Conservation (phyloP, 345 rosid species). For the Trapa incisa region DNA sequence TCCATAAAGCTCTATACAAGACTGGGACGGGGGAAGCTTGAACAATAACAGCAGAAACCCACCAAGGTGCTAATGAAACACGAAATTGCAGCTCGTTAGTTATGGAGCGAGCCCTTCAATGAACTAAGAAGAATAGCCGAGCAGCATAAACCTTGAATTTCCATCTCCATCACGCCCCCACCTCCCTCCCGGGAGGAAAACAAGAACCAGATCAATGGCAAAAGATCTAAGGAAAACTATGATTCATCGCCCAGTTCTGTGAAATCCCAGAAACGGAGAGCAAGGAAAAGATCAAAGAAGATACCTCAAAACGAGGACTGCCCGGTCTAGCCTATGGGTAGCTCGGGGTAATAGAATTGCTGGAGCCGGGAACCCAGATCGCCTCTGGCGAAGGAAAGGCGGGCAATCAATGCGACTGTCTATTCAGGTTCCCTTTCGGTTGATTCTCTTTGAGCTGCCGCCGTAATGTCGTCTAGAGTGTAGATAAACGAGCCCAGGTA, state of each 20-base stretch:
- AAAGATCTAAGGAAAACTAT: background rate
- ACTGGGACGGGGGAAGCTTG: background rate
- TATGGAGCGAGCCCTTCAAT: background rate
- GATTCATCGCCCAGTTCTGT: background rate
- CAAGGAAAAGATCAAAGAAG: background rate
- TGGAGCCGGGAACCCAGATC: background rate
- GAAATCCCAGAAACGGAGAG: background rate
- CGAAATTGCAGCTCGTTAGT: background rate
- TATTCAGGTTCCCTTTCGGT: background rate
- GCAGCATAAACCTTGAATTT: background rate
- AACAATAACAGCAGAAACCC: background rate
- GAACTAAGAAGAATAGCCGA: background rate
- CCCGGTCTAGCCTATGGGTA: background rate
- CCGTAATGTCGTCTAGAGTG: background rate
- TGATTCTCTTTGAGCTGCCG: background rate
- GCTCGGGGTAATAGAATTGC: background rate
- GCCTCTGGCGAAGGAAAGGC: background rate
- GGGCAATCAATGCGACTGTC: background rate
- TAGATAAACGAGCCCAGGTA: background rate
- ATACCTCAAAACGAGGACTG: background rate
- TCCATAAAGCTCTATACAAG: background rate
- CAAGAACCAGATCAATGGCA: background rate
- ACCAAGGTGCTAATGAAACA: background rate
- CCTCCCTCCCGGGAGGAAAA: background rate
- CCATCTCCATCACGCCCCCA: conserved; percentile 1